A percentile compares a stretch with the other conserved stretches of the same genome.
These are phyloP conservation scores for Pholiota adiposa DNA, from an alignment of 1,284 basidiomycete species.

Conservation along the genomic window DNA sequence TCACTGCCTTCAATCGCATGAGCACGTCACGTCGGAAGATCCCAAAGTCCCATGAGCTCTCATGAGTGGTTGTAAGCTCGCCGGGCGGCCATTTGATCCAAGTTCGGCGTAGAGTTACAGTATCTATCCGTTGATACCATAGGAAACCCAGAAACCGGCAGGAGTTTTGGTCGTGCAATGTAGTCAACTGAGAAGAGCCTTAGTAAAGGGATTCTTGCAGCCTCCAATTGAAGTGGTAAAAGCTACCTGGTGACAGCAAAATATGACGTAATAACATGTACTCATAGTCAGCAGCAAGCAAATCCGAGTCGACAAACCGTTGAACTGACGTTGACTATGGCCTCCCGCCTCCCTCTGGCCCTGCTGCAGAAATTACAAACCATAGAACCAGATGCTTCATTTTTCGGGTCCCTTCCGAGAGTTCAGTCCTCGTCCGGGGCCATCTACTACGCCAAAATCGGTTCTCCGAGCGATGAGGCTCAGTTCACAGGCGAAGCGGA, in stretches of 20 bases:
- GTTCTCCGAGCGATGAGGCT: conserved; percentile 53
- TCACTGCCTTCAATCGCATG: not conserved
- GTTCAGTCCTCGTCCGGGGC: conserved; percentile 62
- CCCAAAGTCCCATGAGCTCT: not conserved
- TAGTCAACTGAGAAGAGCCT: no score
- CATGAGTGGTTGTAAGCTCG: not conserved
- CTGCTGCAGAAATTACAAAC: conserved; percentile 42
- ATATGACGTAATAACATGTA: no score
- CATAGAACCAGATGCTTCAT: conserved; percentile 53
- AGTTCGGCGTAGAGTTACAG: no score
- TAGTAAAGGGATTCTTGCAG: no score
- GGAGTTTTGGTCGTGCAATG: no score
- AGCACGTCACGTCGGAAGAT: conserved; percentile 5
- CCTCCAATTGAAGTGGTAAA: no score
- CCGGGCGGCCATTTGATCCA: no score
- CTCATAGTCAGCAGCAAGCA: no score
- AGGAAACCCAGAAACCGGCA: no score
- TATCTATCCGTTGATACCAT: no score
- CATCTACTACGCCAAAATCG: conserved; percentile 65
- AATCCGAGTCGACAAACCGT: no score
- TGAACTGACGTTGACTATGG: not conserved
- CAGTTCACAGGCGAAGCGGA: conserved; percentile 78
- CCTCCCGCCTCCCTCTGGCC: conserved; percentile 12
- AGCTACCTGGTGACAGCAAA: no score
- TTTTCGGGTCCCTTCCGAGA: conserved; percentile 50